Base-by-base conservation (phyloP, 352 stramenopile genomes). In the Phytophthora meadii region DNA sequence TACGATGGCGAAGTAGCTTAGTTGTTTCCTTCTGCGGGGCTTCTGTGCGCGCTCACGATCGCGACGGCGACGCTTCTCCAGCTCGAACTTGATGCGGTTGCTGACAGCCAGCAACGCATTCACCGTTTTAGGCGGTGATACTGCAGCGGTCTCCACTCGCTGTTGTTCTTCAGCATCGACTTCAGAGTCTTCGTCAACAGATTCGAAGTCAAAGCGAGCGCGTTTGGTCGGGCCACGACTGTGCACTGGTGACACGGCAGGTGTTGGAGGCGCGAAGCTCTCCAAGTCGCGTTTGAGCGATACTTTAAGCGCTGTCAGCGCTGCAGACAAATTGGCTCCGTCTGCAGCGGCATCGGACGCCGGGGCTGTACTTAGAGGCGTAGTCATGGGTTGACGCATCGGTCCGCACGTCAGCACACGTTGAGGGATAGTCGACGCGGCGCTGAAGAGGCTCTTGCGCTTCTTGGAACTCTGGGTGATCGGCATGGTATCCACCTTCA, bases 1-100 rank as follows among this genome's bases (percentile, higher is more conserved):
- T 30, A 89, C 71, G 54, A 94, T 94, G 34, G 87, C 84, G 57
- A 92, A 91, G 60, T 88, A 93, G 63, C 77, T 91, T 51, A 94
- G 68, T 37, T 94, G 82, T 58, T 89, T 76, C 39, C 82, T 69
- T 77, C 83, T 84, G 49, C 79, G 70, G 37, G 81, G 71, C 17
- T 65, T 77, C 42, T 82, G 69, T 19, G 59, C 70, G 19, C 77
- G 76, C 51, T 92, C 77, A 28, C 69, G 77, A 30, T 85, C 83
- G 27, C 70, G 67, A 15, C 76, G 76, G 32, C 77, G 68, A 55
- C 76, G 76, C 59, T 82, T 85, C 36, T 92, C 82, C 28, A 94
- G 70, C 61, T 94, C 87, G 40, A 81, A 79, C 67, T 92, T 83
- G 39, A 94, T 82, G 53, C 77, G 78, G 54, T 63, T 87, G 74